These are phyloP conservation scores for Sporothrix humicola DNA, from an alignment of 2,329 filamentous ascomycete species.

Conservation along the genomic window DNA sequence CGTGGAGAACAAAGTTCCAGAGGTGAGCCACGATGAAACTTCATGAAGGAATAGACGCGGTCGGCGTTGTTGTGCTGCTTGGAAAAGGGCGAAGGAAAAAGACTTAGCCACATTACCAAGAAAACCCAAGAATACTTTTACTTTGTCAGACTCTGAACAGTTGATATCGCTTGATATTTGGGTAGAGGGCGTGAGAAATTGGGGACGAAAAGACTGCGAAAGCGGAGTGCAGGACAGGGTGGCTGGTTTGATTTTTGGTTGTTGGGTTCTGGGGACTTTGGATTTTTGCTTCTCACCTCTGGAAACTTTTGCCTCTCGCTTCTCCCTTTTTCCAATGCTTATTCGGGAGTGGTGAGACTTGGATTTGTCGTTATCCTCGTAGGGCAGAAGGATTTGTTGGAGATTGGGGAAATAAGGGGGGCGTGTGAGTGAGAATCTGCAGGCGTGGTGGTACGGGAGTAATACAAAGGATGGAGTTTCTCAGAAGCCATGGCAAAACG, in stretches of 20 bases:
- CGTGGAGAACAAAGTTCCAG: background rate
- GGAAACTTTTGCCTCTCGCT: too few relatives aligned
- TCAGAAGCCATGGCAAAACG: background rate
- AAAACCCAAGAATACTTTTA: constrained; percentile 5
- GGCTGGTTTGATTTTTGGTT: constrained; percentile 1
- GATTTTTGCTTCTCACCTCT: too few relatives aligned
- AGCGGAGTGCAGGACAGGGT: background rate
- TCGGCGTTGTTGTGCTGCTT: background rate
- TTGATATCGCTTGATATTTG: background rate
- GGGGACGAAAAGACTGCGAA: background rate
- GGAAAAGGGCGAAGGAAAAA: too few relatives aligned
- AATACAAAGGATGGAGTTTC: background rate
- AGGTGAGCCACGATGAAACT: background rate
- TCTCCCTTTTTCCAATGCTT: background rate
- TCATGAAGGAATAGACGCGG: constrained; percentile 2
- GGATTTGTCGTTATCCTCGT: constrained; percentile 16
- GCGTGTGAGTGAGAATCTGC: constrained; percentile 5
- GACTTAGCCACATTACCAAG: constrained; percentile 22
- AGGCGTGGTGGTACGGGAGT: constrained; percentile 3
- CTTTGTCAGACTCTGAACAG: background rate
- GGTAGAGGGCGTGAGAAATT: constrained; percentile 1
- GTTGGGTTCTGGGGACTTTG: too few relatives aligned
- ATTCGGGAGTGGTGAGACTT: background rate
- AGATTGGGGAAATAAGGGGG: constrained; percentile 10
- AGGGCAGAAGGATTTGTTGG: constrained; percentile 27